Percentiles rank a stretch among this genome's conserved stretches.
These are phyloP conservation scores for Clavispora phyllophila DNA, from an alignment of 805 yeast species.

Conservation along the genomic window DNA sequence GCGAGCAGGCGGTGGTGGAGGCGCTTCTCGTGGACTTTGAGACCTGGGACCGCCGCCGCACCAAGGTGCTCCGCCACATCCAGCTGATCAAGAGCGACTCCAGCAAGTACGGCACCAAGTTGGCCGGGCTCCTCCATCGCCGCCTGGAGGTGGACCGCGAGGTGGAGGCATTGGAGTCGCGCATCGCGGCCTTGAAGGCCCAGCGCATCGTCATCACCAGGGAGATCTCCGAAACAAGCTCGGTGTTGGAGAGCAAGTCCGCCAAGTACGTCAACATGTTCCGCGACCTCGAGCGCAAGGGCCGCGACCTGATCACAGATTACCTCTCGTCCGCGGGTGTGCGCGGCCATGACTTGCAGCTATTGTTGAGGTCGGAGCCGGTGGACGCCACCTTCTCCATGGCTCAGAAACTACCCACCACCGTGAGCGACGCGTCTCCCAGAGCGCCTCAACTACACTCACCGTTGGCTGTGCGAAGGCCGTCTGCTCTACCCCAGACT, in stretches of 20 bases:
- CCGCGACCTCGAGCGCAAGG: slow-evolving; percentile 33
- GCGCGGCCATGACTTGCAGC: background rate
- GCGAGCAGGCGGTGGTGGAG: slow-evolving; percentile 29
- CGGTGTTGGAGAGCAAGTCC: slow-evolving; percentile 45
- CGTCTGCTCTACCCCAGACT: too few species aligned
- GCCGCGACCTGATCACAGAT: slow-evolving; percentile 26
- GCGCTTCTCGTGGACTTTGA: slow-evolving; percentile 25
- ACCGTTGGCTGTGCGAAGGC: too few species aligned
- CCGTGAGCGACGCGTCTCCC: too few species aligned
- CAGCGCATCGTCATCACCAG: slow-evolving; percentile 28
- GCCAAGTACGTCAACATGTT: slow-evolving; percentile 41
- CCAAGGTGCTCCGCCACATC: slow-evolving; percentile 29
- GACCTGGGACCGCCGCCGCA: slow-evolving; percentile 38
- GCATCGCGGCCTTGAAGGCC: slow-evolving; percentile 25
- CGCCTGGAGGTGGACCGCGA: slow-evolving; percentile 30
- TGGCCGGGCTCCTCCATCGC: slow-evolving; percentile 30
- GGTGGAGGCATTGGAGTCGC: slow-evolving; percentile 33
- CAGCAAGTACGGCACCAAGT: slow-evolving; percentile 40
- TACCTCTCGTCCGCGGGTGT: slow-evolving; percentile 15
- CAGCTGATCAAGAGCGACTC: slow-evolving; percentile 34
- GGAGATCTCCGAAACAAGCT: slow-evolving; percentile 44
- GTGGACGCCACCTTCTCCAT: slow-evolving; percentile 5
- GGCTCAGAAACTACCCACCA: too few species aligned
- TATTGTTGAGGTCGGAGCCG: slow-evolving; percentile 7
- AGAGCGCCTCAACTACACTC: too few species aligned